phyloP scores from a whole-genome alignment of 1,284 basidiomycete genomes.

The Malassezia yamatoensis region DNA sequence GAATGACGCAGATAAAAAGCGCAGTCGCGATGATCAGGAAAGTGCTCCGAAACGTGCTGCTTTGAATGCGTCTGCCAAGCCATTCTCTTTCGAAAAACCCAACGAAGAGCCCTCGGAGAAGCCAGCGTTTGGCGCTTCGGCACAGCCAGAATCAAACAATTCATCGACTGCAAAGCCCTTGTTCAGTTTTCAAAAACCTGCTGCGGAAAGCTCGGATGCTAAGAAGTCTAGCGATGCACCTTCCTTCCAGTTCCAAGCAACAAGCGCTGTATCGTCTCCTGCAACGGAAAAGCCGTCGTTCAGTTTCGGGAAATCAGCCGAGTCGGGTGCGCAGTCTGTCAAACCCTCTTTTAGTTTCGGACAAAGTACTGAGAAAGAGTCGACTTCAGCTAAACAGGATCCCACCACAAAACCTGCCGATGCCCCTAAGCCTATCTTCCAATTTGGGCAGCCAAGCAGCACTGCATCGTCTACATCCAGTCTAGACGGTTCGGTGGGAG shows the following conservation, averaged over 20 bases:
- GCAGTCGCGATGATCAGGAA: constrained; percentile 8
- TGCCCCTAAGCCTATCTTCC: constrained; percentile 1
- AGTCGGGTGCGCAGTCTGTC: neutral
- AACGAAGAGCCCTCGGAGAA: constrained; percentile 8
- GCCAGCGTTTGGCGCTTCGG: neutral
- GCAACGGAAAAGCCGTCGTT: neutral
- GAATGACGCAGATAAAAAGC: constrained; percentile 5
- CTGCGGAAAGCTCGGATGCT: too few relatives aligned
- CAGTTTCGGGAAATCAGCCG: constrained; percentile 11
- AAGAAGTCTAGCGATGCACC: neutral
- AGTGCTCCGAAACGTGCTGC: neutral
- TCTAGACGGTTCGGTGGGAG: neutral
- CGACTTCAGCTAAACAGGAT: neutral
- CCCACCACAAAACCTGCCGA: neutral
- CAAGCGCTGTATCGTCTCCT: too few relatives aligned
- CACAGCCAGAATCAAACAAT: neutral
- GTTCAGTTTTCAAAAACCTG: too few relatives aligned
- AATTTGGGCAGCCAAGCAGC: constrained; percentile 10
- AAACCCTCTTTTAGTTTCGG: constrained; percentile 8
- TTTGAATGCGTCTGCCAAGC: neutral
- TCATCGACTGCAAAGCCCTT: too few relatives aligned
- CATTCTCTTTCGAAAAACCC: constrained; percentile 25
- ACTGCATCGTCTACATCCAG: constrained; percentile 5
- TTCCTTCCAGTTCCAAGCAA: too few relatives aligned
- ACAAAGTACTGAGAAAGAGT: neutral